These are phyloP conservation scores for Claviceps pusilla DNA, from an alignment of 2,329 filamentous ascomycete genomes.

Conservation along the genomic window DNA sequence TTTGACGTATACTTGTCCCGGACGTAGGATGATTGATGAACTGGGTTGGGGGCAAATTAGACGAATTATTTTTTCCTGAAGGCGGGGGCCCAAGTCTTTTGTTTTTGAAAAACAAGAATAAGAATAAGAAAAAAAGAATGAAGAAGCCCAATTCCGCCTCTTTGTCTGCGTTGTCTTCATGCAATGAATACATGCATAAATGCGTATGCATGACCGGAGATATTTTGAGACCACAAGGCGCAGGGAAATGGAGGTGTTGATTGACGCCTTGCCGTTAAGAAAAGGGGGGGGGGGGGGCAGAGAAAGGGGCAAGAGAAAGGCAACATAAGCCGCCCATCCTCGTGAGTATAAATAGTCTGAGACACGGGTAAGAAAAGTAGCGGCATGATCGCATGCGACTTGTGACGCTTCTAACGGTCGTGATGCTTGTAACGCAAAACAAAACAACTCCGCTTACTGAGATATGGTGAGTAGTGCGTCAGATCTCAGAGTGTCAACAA, in stretches of 20 bases:
- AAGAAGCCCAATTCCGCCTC: too few relatives aligned
- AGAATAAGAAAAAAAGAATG: too few relatives aligned
- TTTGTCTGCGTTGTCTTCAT: background rate
- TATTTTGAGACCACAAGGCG: background rate
- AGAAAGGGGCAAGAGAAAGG: background rate
- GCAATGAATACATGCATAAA: background rate
- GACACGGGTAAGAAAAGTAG: background rate
- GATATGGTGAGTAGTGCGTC: background rate
- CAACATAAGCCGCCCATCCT: background rate
- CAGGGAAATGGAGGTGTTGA: background rate
- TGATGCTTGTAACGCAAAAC: background rate
- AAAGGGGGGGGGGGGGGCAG: background rate
- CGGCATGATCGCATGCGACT: background rate
- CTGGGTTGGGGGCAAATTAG: background rate
- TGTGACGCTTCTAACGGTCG: background rate
- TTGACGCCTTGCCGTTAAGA: background rate
- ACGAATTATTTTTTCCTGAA: background rate
- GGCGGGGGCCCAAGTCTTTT: background rate
- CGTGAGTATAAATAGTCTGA: background rate
- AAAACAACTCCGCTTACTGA: background rate
- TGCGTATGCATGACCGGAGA: background rate
- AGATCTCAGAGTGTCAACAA: background rate
- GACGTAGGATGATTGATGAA: background rate
- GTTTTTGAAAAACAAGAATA: background rate
- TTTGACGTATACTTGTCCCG: background rate